Conservation (phyloP, 139 green algal genomes). For the Astrephomene gubernaculifera region DNA sequence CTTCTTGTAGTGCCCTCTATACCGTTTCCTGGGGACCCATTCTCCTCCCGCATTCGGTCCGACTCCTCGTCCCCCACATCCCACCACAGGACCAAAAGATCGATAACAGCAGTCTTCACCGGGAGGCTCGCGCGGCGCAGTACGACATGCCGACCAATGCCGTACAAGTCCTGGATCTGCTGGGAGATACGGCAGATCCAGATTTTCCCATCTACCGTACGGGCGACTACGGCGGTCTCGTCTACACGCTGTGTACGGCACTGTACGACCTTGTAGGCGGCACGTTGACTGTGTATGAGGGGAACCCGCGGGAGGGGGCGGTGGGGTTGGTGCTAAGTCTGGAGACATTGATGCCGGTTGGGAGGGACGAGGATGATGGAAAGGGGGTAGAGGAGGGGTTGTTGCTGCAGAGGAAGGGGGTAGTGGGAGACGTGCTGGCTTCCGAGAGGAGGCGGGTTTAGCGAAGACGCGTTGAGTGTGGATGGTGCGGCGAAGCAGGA, state of each 20-base stretch:
- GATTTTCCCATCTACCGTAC: slow-evolving; percentile 46
- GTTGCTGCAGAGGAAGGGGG: not conserved
- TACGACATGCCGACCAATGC: not conserved
- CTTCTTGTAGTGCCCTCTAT: no score
- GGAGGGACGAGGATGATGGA: not conserved
- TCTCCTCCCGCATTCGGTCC: not conserved
- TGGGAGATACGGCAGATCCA: slow-evolving; percentile 37
- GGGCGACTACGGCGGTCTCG: slow-evolving; percentile 17
- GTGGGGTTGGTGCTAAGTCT: not conserved
- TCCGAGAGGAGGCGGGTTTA: not conserved
- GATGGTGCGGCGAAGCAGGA: not conserved
- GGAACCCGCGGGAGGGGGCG: slow-evolving; percentile 22
- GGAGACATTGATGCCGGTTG: slow-evolving; percentile 1
- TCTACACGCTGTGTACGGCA: slow-evolving; percentile 43
- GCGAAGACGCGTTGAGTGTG: not conserved
- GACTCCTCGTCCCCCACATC: not conserved
- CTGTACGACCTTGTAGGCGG: slow-evolving; percentile 32
- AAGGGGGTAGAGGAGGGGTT: not conserved
- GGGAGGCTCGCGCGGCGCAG: slow-evolving; percentile 35
- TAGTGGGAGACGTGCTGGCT: not conserved
- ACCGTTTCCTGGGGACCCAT: no score
- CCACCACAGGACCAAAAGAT: slow-evolving; percentile 3
- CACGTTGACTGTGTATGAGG: slow-evolving; percentile 12
- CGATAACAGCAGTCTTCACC: slow-evolving; percentile 28
- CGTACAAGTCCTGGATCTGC: slow-evolving; percentile 2